Evolutionary conservation across 352 stramenopile genomes (phyloP).

Genomic region (Globisporangium acanthophoron): DNA sequence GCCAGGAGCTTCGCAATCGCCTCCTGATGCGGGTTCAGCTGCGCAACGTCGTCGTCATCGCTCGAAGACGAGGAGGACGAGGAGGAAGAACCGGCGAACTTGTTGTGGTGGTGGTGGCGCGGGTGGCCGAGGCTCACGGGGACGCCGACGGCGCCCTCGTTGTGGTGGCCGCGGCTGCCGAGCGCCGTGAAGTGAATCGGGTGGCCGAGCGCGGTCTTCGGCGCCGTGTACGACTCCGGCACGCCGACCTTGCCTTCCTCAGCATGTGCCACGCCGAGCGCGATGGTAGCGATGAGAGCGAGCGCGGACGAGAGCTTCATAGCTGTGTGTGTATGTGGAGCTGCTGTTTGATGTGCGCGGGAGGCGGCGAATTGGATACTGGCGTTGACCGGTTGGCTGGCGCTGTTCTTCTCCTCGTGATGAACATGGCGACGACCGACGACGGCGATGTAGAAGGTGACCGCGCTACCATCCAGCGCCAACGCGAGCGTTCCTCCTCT

Average conservation of each 20-base stretch:
- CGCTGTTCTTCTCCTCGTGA: neutral
- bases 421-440: neutral
- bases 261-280: neutral
- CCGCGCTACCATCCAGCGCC: neutral
- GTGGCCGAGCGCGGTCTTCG: slow-evolving; percentile 1
- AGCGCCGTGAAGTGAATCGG: slow-evolving; percentile 3
- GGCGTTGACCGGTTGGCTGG: neutral
- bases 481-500: neutral
- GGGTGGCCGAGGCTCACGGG: slow-evolving; percentile 8
- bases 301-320: slow-evolving; percentile 15
- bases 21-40: slow-evolving; percentile 7
- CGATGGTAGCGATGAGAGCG: slow-evolving; percentile 4
- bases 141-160: slow-evolving; percentile 1
- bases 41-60: neutral
- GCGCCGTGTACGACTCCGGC: neutral
- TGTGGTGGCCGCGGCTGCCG: neutral
- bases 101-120: slow-evolving; percentile 2
- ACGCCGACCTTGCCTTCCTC: slow-evolving; percentile 1
- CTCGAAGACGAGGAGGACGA: slow-evolving; percentile 1
- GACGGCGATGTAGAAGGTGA: neutral
- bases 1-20: slow-evolving; percentile 6
- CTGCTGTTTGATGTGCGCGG: slow-evolving; percentile 2
- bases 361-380: slow-evolving; percentile 6
- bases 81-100: neutral
- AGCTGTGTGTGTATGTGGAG: neutral